A percentile compares a stretch with the other conserved stretches of the same genome.
Conservation (phyloP, 1,139 yeast species). For the Saccharomyces hybrid region DNA sequence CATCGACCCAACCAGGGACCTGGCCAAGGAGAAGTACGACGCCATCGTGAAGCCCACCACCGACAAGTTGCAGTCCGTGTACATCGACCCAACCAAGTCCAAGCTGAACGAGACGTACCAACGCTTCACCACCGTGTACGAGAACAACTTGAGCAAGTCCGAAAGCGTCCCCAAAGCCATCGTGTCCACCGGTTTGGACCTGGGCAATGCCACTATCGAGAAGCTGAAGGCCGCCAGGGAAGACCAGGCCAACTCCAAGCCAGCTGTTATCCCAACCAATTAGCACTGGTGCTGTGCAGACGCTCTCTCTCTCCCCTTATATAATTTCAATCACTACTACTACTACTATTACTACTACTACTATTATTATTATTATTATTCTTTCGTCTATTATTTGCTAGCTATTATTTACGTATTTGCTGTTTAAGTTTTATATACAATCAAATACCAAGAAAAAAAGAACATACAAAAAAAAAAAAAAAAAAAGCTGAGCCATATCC, state of each 20-base stretch:
- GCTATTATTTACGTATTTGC: conserved; percentile 1
- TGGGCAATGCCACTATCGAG: conserved; percentile 25
- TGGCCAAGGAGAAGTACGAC: conserved; percentile 16
- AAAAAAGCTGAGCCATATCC: too few relatives aligned
- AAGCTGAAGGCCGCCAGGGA: conserved; percentile 18
- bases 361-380: not conserved
- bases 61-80: conserved; percentile 15
- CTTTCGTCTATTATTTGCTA: conserved; percentile 5
- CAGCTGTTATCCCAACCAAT: not conserved
- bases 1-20: conserved; percentile 15
- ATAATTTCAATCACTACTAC: not conserved
- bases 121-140: conserved; percentile 26
- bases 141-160: conserved; percentile 22
- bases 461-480: too few relatives aligned
- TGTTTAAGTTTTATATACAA: conserved; percentile 1
- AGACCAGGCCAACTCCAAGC: conserved; percentile 1
- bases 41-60: conserved; percentile 23
- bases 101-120: conserved; percentile 24
- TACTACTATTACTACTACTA: too few relatives aligned
- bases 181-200: conserved; percentile 28
- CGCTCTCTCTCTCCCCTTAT: not conserved
- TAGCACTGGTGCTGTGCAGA: not conserved
- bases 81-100: conserved; percentile 21
- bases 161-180: conserved; percentile 31
- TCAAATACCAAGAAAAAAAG: not conserved